Evolutionary conservation across 2,329 filamentous ascomycete genomes (phyloP).

Genomic region (Hypomyces rosellus): DNA sequence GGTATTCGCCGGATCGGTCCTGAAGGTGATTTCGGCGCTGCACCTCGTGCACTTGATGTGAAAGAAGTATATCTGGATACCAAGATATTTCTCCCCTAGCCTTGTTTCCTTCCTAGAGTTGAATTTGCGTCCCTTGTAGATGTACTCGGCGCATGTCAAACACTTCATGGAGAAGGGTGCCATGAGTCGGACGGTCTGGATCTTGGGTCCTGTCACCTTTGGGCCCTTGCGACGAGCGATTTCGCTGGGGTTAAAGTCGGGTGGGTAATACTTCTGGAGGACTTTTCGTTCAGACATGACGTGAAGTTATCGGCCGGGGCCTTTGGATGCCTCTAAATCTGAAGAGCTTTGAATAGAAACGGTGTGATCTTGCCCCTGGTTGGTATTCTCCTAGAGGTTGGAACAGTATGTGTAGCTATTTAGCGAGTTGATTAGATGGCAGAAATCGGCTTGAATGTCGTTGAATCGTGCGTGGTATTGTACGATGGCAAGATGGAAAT

Average conservation of each 20-base stretch:
- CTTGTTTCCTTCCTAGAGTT: conserved; percentile 91
- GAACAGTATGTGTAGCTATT: not conserved
- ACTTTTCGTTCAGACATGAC: conserved; percentile 85
- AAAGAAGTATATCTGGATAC: conserved; percentile 82
- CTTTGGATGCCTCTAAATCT: too few species aligned
- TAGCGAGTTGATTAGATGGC: not conserved
- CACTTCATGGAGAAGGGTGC: conserved; percentile 38
- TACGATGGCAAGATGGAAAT: not conserved
- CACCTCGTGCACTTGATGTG: conserved; percentile 79
- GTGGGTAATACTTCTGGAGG: conserved; percentile 59
- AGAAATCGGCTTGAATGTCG: too few species aligned
- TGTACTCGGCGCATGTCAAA: conserved; percentile 61
- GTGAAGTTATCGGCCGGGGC: conserved; percentile 12
- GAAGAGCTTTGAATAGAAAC: too few species aligned
- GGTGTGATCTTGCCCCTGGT: too few species aligned
- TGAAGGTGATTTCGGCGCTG: conserved; percentile 81
- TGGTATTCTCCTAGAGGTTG: too few species aligned
- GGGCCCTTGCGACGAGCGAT: conserved; percentile 64
- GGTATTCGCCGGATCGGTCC: conserved; percentile 90
- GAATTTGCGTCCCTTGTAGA: conserved; percentile 92
- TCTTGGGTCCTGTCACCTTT: conserved; percentile 69
- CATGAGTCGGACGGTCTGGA: conserved; percentile 87
- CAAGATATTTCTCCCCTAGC: conserved; percentile 79
- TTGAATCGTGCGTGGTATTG: too few species aligned
- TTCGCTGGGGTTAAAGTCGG: conserved; percentile 84